A percentile compares a stretch with the other conserved stretches of the same genome.
These are phyloP conservation scores for Hypoxylon sp. DNA, from an alignment of 2,329 filamentous ascomycete species.

Conservation along the genomic window DNA sequence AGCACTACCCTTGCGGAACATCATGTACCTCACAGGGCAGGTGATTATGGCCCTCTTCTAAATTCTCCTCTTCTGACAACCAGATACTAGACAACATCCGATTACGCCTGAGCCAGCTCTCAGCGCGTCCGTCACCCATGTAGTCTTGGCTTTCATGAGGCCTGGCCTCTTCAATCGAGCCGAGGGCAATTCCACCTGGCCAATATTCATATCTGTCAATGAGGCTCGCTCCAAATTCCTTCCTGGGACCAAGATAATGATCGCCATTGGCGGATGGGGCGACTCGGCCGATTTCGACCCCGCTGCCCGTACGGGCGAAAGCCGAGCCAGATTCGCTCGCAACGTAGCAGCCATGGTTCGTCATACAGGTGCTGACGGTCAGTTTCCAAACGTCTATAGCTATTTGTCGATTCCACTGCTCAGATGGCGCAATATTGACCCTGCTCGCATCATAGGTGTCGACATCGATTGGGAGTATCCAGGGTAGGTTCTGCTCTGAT, in stretches of 20 bases:
- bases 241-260: constrained; percentile 68
- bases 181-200: constrained; percentile 59
- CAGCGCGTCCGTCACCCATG: constrained; percentile 64
- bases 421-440: constrained; percentile 29
- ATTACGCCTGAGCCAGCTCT: constrained; percentile 49
- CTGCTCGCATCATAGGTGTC: constrained; percentile 47
- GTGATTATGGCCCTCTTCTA: neutral
- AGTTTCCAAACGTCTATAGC: constrained; percentile 18
- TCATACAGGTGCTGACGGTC: constrained; percentile 69
- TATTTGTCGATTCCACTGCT: neutral
- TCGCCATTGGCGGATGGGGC: constrained; percentile 76
- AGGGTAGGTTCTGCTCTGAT: constrained; percentile 38
- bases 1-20: constrained; percentile 45
- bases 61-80: constrained; percentile 7
- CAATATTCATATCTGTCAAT: constrained; percentile 63
- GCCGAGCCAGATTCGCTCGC: constrained; percentile 65
- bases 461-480: constrained; percentile 77
- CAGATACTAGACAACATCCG: constrained; percentile 48
- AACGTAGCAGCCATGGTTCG: constrained; percentile 68
- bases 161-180: constrained; percentile 63
- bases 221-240: constrained; percentile 66
- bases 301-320: constrained; percentile 61
- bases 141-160: constrained; percentile 67
- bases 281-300: constrained; percentile 68
- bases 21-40: constrained; percentile 54